These are phyloP conservation scores for Lepidium didymum DNA, from an alignment of 345 rosid species.

Conservation along the genomic window DNA sequence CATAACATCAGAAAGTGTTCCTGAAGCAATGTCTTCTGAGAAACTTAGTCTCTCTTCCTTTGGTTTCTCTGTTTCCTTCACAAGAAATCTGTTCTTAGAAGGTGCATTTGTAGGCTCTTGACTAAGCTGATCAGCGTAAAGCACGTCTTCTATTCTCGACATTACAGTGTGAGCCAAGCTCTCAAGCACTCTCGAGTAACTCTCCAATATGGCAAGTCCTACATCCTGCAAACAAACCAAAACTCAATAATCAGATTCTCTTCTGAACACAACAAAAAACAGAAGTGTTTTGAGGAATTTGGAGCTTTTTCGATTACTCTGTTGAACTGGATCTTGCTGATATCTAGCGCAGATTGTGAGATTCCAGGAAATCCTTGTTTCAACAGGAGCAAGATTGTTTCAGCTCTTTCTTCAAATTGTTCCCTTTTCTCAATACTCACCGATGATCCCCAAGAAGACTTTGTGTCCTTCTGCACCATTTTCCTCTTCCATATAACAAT, in stretches of 20 bases:
- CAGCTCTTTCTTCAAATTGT: slow-evolving; percentile 85
- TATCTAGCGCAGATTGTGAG: slow-evolving; percentile 77
- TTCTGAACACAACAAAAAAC: not conserved
- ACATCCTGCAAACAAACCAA: slow-evolving; percentile 47
- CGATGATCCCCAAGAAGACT: slow-evolving; percentile 80
- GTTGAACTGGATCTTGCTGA: slow-evolving; percentile 74
- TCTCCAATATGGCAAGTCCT: slow-evolving; percentile 77
- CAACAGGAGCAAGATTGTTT: slow-evolving; percentile 63
- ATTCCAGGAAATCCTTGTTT: slow-evolving; percentile 77
- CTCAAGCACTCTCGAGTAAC: slow-evolving; percentile 82
- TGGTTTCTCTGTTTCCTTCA: slow-evolving; percentile 16
- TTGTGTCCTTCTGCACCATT: slow-evolving; percentile 72
- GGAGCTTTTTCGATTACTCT: slow-evolving; percentile 1
- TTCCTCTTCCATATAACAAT: slow-evolving; percentile 84
- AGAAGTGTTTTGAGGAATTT: not conserved
- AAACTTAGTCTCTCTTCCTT: slow-evolving; percentile 25
- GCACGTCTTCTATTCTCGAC: slow-evolving; percentile 78
- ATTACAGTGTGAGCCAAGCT: slow-evolving; percentile 74
- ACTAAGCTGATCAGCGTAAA: slow-evolving; percentile 47
- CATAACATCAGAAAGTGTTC: slow-evolving; percentile 67
- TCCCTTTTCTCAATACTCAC: slow-evolving; percentile 87
- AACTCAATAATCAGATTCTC: not conserved
- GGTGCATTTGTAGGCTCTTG: slow-evolving; percentile 47
- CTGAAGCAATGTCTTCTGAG: slow-evolving; percentile 24
- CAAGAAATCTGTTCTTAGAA: slow-evolving; percentile 25